Evolutionary conservation across 352 stramenopile genomes (phyloP).

Genomic region (Globisporangium okanoganense): DNA sequence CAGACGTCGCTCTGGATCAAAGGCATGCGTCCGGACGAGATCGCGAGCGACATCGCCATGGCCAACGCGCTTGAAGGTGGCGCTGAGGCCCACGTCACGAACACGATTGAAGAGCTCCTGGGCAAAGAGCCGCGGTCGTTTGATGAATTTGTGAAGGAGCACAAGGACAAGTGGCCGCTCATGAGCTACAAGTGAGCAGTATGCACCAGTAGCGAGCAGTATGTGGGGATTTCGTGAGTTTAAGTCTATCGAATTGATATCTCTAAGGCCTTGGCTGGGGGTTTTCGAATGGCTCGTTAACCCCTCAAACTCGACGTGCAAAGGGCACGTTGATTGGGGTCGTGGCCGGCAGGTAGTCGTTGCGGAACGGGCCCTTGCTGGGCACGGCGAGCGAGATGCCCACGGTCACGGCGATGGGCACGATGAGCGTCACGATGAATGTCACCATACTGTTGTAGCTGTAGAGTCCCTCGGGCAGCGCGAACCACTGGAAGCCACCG

Average conservation of each 20-base stretch:
- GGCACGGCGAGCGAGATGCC: constrained; percentile 47
- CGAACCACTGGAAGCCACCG: constrained; percentile 78
- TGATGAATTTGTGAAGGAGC: constrained; percentile 37
- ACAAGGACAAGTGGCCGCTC: constrained; percentile 41
- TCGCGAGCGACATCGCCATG: constrained; percentile 50
- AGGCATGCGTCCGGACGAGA: constrained; percentile 53
- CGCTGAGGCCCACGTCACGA: constrained; percentile 29
- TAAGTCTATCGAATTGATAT: background rate
- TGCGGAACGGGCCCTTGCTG: constrained; percentile 16
- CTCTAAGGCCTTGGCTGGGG: too few relatives aligned
- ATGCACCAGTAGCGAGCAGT: background rate
- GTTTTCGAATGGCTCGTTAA: too few relatives aligned
- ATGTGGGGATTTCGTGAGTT: background rate
- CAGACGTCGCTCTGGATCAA: constrained; percentile 70
- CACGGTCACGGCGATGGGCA: constrained; percentile 56
- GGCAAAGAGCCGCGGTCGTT: constrained; percentile 35
- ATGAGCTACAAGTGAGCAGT: constrained; percentile 16
- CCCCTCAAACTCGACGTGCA: background rate
- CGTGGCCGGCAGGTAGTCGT: constrained; percentile 24
- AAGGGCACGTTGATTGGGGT: constrained; percentile 17
- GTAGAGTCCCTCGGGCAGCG: constrained; percentile 69
- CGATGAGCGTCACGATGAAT: constrained; percentile 65
- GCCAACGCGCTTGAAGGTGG: constrained; percentile 42
- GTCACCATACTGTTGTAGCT: constrained; percentile 76
- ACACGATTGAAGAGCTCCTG: constrained; percentile 34